These are phyloP conservation scores for Carex pumila DNA, from an alignment of 176 grass and related monocot genomes.

Conservation along the genomic window DNA sequence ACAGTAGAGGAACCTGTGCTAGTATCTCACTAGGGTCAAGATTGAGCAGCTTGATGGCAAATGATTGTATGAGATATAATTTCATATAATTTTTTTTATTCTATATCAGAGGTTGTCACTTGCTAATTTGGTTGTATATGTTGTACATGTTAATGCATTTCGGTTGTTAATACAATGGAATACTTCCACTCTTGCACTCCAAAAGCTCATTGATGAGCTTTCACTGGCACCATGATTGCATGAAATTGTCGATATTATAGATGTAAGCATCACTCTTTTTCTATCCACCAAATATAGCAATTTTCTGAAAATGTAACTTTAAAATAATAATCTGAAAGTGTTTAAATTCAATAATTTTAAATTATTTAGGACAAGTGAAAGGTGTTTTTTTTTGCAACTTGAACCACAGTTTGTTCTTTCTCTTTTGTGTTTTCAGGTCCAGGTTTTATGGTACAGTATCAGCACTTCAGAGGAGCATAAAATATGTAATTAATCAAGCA, in stretches of 20 bases:
- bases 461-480: slow-evolving; percentile 85
- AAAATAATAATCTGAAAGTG: not conserved
- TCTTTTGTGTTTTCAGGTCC: slow-evolving; percentile 41
- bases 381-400: not conserved
- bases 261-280: slow-evolving; percentile 38
- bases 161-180: slow-evolving; percentile 36
- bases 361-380: not conserved
- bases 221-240: slow-evolving; percentile 45
- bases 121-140: slow-evolving; percentile 22
- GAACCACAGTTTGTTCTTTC: slow-evolving; percentile 14
- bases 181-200: not conserved
- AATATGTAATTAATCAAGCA: slow-evolving; percentile 52
- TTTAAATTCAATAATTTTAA: not conserved
- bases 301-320: not conserved
- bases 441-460: slow-evolving; percentile 87
- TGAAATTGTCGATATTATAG: slow-evolving; percentile 67
- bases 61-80: not conserved
- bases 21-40: slow-evolving; percentile 78
- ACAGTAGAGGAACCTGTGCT: slow-evolving; percentile 85
- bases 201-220: slow-evolving; percentile 88
- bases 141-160: slow-evolving; percentile 76
- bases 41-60: slow-evolving; percentile 74
- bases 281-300: too few relatives aligned
- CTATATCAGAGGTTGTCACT: not conserved
- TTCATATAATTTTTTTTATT: not conserved